Percentiles rank a stretch among this genome's conserved stretches.
Conservation (phyloP, 2,329 filamentous ascomycete genomes). For the Penicillium decumbens region DNA sequence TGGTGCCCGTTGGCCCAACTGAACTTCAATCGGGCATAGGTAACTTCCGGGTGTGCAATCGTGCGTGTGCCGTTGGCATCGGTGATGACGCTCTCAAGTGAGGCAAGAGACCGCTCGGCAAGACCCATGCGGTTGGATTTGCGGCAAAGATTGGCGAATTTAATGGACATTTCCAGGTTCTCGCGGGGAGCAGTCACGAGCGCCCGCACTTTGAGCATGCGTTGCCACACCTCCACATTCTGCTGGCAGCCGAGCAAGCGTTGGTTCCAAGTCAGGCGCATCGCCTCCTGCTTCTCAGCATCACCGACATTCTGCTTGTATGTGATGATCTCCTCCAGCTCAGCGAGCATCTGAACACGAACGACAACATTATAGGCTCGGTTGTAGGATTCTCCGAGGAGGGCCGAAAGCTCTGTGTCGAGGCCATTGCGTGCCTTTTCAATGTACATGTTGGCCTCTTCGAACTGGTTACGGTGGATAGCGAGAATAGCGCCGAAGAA, state of each 20-base stretch:
- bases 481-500: constrained; percentile 97
- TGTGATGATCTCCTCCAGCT: constrained; percentile 93
- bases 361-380: constrained; percentile 97
- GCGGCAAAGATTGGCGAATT: constrained; percentile 95
- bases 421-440: constrained; percentile 87
- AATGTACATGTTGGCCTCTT: constrained; percentile 82
- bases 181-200: constrained; percentile 87
- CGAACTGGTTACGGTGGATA: constrained; percentile 92
- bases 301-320: constrained; percentile 87
- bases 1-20: constrained; percentile 82
- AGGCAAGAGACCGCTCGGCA: constrained; percentile 89
- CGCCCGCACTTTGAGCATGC: constrained; percentile 91
- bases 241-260: constrained; percentile 91
- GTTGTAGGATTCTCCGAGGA: constrained; percentile 98
- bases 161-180: constrained; percentile 99
- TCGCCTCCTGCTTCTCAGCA: constrained; percentile 78
- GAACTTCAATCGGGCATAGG: constrained; percentile 96
- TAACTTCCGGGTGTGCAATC: constrained; percentile 64
- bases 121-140: constrained; percentile 93
- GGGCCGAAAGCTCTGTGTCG: constrained; percentile 89
- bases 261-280: constrained; percentile 93
- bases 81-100: constrained; percentile 69
- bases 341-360: constrained; percentile 96
- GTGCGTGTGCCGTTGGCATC: constrained; percentile 40
- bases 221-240: constrained; percentile 97